A percentile compares a stretch with the other conserved stretches of the same genome.
Conservation (phyloP, 2,329 filamentous ascomycete genomes). For the Fusarium sp. region DNA sequence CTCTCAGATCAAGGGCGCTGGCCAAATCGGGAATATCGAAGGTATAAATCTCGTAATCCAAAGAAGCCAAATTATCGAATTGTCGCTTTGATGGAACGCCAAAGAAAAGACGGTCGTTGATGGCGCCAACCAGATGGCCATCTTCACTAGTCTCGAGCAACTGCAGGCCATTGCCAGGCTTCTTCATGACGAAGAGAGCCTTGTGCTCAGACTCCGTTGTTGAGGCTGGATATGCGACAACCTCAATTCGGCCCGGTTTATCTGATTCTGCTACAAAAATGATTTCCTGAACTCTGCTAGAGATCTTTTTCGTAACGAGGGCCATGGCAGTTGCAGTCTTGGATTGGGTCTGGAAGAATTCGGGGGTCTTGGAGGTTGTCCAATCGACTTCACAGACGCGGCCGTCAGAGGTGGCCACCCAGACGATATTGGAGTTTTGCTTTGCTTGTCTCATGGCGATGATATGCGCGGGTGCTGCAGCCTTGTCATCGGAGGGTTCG, state of each 20-base stretch:
- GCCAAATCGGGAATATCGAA: slow-evolving; percentile 71
- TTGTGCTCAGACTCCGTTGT: slow-evolving; percentile 45
- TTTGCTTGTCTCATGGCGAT: slow-evolving; percentile 54
- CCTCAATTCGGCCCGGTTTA: slow-evolving; percentile 46
- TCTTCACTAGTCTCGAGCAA: slow-evolving; percentile 60
- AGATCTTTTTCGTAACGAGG: slow-evolving; percentile 51
- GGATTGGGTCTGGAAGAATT: slow-evolving; percentile 54
- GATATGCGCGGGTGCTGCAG: slow-evolving; percentile 46
- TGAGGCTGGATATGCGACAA: slow-evolving; percentile 58
- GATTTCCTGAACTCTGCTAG: slow-evolving; percentile 52
- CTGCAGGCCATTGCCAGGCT: slow-evolving; percentile 49
- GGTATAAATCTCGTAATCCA: slow-evolving; percentile 64
- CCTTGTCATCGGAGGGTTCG: slow-evolving; percentile 40
- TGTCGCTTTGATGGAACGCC: slow-evolving; percentile 41
- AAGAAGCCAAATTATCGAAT: slow-evolving; percentile 36
- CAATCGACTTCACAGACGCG: slow-evolving; percentile 67
- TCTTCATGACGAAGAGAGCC: slow-evolving; percentile 50
- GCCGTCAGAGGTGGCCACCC: slow-evolving; percentile 69
- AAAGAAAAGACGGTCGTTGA: slow-evolving; percentile 51
- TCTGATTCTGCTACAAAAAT: slow-evolving; percentile 58
- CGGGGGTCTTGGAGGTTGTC: slow-evolving; percentile 56
- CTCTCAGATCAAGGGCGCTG: slow-evolving; percentile 71
- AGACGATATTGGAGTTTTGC: slow-evolving; percentile 58
- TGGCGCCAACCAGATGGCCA: slow-evolving; percentile 62
- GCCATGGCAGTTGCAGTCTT: slow-evolving; percentile 58